Evolutionary conservation across 495 filamentous ascomycete species (phyloP).

Genomic region (Aspergillus ostianus): DNA sequence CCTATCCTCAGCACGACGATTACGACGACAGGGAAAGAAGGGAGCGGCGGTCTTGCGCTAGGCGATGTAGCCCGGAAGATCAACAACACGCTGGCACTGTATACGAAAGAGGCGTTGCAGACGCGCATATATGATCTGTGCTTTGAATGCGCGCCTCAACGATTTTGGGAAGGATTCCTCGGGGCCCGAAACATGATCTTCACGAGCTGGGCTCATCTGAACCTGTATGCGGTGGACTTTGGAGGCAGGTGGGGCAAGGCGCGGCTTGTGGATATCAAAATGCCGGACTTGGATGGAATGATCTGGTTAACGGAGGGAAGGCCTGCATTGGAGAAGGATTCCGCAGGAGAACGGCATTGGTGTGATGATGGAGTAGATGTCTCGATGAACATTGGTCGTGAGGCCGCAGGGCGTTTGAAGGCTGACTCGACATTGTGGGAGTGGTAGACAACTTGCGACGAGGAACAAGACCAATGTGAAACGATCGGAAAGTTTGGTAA

Average conservation of each 20-base stretch:
- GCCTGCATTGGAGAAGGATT: neutral
- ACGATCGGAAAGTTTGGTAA: too few relatives aligned
- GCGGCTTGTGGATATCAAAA: slow-evolving; percentile 9
- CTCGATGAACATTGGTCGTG: slow-evolving; percentile 1
- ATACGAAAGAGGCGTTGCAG: neutral
- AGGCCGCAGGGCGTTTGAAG: slow-evolving; percentile 9
- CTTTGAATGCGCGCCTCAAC: slow-evolving; percentile 9
- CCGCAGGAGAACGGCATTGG: slow-evolving; percentile 5
- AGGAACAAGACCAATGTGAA: too few relatives aligned
- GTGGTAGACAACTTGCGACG: neutral
- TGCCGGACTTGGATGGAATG: slow-evolving; percentile 10
- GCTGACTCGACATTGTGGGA: slow-evolving; percentile 6
- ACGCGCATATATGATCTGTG: slow-evolving; percentile 6
- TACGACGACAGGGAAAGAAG: slow-evolving; percentile 7
- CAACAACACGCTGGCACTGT: neutral
- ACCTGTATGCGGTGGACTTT: slow-evolving; percentile 11
- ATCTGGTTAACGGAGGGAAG: slow-evolving; percentile 11
- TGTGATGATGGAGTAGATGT: slow-evolving; percentile 15
- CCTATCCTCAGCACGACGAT: slow-evolving; percentile 8
- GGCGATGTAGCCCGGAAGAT: neutral
- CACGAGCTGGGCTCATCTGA: slow-evolving; percentile 10
- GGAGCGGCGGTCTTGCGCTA: neutral
- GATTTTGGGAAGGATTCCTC: slow-evolving; percentile 12
- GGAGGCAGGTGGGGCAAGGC: neutral
- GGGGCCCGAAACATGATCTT: slow-evolving; percentile 8